These are phyloP conservation scores for Malus hybrid DNA, from an alignment of 331 rosid species.

Conservation along the genomic window DNA sequence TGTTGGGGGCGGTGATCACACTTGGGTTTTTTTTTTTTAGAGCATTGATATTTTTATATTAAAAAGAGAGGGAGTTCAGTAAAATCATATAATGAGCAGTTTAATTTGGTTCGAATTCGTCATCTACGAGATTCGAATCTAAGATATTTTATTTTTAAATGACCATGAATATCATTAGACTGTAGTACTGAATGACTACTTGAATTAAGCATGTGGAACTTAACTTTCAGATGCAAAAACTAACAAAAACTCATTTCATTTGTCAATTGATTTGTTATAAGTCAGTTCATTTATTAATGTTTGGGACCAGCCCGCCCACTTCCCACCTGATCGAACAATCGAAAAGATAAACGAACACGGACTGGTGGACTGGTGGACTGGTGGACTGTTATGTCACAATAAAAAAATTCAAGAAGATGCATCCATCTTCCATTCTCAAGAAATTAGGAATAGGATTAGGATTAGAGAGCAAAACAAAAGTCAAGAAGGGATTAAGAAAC, in stretches of 20 bases:
- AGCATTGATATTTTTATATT: too few species aligned
- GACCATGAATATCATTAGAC: rapidly evolving
- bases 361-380: background rate
- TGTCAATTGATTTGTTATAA: too few species aligned
- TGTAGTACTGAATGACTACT: too few species aligned
- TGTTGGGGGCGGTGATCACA: background rate
- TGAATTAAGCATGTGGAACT: background rate
- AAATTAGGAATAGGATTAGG: background rate
- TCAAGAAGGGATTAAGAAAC: background rate
- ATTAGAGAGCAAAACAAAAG: background rate
- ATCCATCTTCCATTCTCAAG: background rate
- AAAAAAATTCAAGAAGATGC: background rate
- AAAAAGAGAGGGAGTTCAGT: rapidly evolving
- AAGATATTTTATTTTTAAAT: rapidly evolving
- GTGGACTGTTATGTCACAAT: background rate
- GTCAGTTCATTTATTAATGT: too few species aligned
- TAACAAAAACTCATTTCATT: too few species aligned
- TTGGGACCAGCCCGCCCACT: too few species aligned
- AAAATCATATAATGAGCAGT: rapidly evolving
- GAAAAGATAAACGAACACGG: background rate
- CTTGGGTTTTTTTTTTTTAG: background rate
- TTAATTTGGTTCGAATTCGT: too few species aligned
- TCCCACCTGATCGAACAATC: too few species aligned
- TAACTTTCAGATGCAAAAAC: too few species aligned
- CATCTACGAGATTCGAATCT: rapidly evolving